These are phyloP conservation scores for Lagenidium giganteum DNA, from an alignment of 352 stramenopile species.

Conservation along the genomic window DNA sequence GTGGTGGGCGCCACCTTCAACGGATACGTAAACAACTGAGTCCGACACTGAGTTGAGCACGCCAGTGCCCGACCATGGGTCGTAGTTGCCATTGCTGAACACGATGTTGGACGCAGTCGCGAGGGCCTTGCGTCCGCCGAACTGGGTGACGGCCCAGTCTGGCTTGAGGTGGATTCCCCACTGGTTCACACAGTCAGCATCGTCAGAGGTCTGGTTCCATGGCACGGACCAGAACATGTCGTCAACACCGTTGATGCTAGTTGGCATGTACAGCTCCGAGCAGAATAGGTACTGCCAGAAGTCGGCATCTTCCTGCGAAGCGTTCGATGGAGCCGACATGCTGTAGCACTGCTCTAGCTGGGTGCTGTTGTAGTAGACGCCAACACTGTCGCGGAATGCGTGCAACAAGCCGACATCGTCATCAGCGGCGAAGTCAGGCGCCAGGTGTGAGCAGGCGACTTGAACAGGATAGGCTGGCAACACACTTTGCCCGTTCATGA, in stretches of 20 bases:
- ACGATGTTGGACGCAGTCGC: slow-evolving; percentile 88
- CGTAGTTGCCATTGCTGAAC: slow-evolving; percentile 92
- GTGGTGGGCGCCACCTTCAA: slow-evolving; percentile 83
- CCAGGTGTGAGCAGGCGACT: slow-evolving; percentile 73
- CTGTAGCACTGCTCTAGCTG: slow-evolving; percentile 46
- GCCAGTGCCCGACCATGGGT: slow-evolving; percentile 90
- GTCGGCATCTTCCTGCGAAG: slow-evolving; percentile 42
- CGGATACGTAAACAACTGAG: slow-evolving; percentile 59
- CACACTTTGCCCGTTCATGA: slow-evolving; percentile 82
- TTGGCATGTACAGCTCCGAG: slow-evolving; percentile 71
- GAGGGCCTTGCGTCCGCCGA: slow-evolving; percentile 66
- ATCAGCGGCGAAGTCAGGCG: slow-evolving; percentile 26
- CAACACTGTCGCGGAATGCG: slow-evolving; percentile 46
- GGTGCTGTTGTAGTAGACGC: slow-evolving; percentile 81
- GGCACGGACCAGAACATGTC: slow-evolving; percentile 87
- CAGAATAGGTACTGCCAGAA: slow-evolving; percentile 83
- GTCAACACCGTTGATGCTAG: slow-evolving; percentile 47
- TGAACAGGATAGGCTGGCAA: slow-evolving; percentile 90
- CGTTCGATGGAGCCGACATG: slow-evolving; percentile 41
- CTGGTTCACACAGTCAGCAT: slow-evolving; percentile 47
- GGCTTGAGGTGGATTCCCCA: slow-evolving; percentile 69
- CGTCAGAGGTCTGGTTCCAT: slow-evolving; percentile 60
- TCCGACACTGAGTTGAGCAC: slow-evolving; percentile 68
- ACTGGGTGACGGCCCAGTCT: slow-evolving; percentile 63
- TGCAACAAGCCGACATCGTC: slow-evolving; percentile 35